Percentiles rank a stretch among this genome's conserved stretches.
These are phyloP conservation scores for Trametopsis cervina DNA, from an alignment of 768 basidiomycete species.

Conservation along the genomic window DNA sequence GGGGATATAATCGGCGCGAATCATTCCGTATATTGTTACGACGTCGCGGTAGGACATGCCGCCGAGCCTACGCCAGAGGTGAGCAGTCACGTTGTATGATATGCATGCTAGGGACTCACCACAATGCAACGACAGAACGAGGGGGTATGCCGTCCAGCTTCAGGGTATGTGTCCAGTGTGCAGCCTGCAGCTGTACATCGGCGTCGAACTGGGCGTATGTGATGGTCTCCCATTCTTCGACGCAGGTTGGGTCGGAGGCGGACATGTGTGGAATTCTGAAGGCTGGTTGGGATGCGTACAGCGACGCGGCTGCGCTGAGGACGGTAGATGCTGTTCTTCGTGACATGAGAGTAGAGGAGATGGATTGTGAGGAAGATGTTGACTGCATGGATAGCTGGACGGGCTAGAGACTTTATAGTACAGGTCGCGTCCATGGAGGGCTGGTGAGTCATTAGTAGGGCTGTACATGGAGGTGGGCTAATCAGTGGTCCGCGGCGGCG, in stretches of 20 bases:
- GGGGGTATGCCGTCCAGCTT: conserved; percentile 34
- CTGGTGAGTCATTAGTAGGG: too few species aligned
- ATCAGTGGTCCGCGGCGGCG: too few species aligned
- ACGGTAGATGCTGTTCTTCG: conserved; percentile 49
- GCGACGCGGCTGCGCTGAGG: conserved; percentile 43
- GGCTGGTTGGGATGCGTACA: conserved; percentile 39
- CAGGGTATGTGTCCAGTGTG: conserved; percentile 48
- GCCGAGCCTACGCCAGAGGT: conserved; percentile 42
- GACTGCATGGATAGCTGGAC: not conserved
- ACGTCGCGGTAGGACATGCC: conserved; percentile 65
- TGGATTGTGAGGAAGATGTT: not conserved
- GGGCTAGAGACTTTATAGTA: too few species aligned
- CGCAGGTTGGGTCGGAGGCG: conserved; percentile 27
- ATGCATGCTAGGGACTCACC: conserved; percentile 36
- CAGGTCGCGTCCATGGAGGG: too few species aligned
- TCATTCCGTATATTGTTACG: conserved; percentile 65
- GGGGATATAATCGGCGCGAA: conserved; percentile 65
- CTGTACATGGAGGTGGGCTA: too few species aligned
- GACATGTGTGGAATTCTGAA: conserved; percentile 51
- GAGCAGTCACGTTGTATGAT: conserved; percentile 2
- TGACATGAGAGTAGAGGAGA: conserved; percentile 11
- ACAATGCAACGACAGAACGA: conserved; percentile 57
- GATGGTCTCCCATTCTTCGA: conserved; percentile 49
- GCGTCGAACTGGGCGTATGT: conserved; percentile 53
- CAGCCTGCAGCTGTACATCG: conserved; percentile 58